Conservation (phyloP, 2,329 filamentous ascomycete species). For the Remersonia thermophila region DNA sequence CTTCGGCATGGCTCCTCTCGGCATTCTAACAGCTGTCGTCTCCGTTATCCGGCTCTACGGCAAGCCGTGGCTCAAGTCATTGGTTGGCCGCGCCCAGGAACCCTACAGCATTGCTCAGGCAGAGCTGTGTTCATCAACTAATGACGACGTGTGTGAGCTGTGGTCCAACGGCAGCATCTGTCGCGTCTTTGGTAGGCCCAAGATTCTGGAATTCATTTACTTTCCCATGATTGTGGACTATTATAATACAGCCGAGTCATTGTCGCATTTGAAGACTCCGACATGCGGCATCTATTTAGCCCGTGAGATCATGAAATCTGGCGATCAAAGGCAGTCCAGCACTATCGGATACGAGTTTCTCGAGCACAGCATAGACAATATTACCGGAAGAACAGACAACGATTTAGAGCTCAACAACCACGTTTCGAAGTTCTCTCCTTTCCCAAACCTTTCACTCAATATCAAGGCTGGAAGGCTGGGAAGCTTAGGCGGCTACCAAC, state of each 20-base stretch:
- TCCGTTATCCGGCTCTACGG: constrained; percentile 24
- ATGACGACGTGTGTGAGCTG: constrained; percentile 27
- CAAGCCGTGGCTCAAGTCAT: constrained; percentile 21
- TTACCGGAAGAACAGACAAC: no score
- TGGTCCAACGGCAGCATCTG: constrained; percentile 23
- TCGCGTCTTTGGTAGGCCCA: constrained; percentile 23
- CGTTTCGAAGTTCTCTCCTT: not conserved
- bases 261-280: no score
- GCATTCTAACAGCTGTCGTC: constrained; percentile 28
- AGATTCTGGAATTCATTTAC: constrained; percentile 21
- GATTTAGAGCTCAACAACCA: no score
- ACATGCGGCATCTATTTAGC: no score
- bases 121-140: constrained; percentile 30
- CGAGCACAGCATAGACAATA: no score
- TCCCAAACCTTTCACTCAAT: constrained; percentile 7
- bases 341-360: no score
- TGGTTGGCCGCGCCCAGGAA: constrained; percentile 29
- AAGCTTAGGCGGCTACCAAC: no score
- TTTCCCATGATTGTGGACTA: no score
- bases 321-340: no score
- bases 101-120: constrained; percentile 22
- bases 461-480: not conserved
- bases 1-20: constrained; percentile 21
- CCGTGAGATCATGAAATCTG: no score
- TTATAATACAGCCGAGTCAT: no score